Evolutionary conservation across 176 grass and related monocot species (phyloP).

Genomic region (Eleusine indica): DNA sequence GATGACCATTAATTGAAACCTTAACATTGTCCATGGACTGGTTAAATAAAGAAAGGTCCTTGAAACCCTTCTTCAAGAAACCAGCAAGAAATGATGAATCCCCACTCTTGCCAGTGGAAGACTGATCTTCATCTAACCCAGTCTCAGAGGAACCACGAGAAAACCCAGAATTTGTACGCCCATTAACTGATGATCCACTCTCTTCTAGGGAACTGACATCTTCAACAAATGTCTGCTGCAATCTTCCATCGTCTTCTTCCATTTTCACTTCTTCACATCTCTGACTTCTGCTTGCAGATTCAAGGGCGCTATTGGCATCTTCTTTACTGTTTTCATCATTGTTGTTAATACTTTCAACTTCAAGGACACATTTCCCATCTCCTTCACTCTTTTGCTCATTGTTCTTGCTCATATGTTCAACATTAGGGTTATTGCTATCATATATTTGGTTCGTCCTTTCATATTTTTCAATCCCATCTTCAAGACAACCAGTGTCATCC

Average conservation of each 20-base stretch:
- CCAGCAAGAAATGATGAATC: conserved; percentile 88
- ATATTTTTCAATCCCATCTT: conserved; percentile 44
- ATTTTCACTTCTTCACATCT: conserved; percentile 36
- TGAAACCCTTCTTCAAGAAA: conserved; percentile 74
- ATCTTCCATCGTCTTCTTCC: conserved; percentile 36
- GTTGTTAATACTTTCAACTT: conserved; percentile 23
- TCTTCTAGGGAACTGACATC: conserved; percentile 47
- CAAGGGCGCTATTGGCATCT: conserved; percentile 19
- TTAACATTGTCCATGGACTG: conserved; percentile 60
- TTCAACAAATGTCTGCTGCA: conserved; percentile 39
- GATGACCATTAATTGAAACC: conserved; percentile 87
- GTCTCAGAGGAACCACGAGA: conserved; percentile 65
- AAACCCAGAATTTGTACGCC: conserved; percentile 64
- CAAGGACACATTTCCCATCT: conserved; percentile 16
- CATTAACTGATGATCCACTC: conserved; percentile 66
- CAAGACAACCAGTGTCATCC: conserved; percentile 19
- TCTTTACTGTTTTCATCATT: conserved; percentile 35
- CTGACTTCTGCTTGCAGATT: conserved; percentile 41
- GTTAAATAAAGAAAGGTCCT: conserved; percentile 73
- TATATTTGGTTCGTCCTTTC: conserved; percentile 39
- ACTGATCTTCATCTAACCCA: conserved; percentile 72
- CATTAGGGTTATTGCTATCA: conserved; percentile 30
- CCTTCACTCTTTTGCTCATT: conserved; percentile 25
- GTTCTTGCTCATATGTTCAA: conserved; percentile 32
- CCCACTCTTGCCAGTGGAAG: conserved; percentile 56